Percentiles rank a stretch among this genome's conserved stretches.
Conservation (phyloP, 768 basidiomycete species). For the Trametes meyenii region DNA sequence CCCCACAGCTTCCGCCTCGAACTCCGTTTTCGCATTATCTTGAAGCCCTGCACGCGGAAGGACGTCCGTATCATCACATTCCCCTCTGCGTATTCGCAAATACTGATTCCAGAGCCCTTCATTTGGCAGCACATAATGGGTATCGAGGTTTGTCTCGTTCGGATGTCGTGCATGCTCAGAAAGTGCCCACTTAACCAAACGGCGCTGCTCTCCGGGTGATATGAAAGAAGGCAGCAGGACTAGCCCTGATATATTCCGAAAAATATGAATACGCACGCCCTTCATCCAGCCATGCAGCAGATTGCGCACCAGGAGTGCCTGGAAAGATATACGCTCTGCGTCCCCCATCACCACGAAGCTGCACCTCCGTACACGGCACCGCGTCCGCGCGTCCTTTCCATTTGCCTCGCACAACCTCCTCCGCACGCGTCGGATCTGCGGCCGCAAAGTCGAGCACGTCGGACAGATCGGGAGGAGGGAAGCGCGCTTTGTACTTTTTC, state of each 20-base stretch:
- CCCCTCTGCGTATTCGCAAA: conserved; percentile 40
- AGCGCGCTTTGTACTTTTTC: conserved; percentile 78
- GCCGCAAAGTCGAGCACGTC: conserved; percentile 67
- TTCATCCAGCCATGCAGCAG: conserved; percentile 1
- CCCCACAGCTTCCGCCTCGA: conserved; percentile 40
- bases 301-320: conserved; percentile 55
- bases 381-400: conserved; percentile 51
- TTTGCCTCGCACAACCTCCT: conserved; percentile 47
- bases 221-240: conserved; percentile 82
- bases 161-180: conserved; percentile 73
- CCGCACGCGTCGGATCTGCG: conserved; percentile 42
- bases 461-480: conserved; percentile 75
- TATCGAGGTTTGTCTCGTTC: conserved; percentile 89
- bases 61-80: conserved; percentile 38
- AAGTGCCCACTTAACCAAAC: conserved; percentile 74
- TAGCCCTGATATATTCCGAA: conserved; percentile 59
- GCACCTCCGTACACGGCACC: conserved; percentile 38
- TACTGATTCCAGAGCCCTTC: conserved; percentile 79
- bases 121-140: conserved; percentile 77
- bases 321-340: conserved; percentile 51
- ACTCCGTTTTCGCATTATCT: conserved; percentile 7
- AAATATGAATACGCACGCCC: conserved; percentile 25
- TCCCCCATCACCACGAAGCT: conserved; percentile 24
- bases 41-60: conserved; percentile 47
- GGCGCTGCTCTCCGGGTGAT: conserved; percentile 60